Conservation (phyloP, 768 basidiomycete genomes). For the Amyloporia xantha region DNA sequence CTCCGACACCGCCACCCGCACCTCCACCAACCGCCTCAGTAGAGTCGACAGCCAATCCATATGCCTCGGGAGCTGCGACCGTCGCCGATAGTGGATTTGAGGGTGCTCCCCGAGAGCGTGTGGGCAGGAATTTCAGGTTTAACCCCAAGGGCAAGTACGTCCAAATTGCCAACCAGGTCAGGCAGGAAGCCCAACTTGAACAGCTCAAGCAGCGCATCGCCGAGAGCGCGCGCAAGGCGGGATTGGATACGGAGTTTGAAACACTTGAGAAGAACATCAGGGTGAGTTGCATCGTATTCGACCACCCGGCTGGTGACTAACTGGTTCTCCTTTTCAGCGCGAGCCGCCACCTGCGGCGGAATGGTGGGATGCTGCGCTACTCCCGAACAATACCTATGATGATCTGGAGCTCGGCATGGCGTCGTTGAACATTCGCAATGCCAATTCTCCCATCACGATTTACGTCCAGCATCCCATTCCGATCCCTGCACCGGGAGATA, state of each 20-base stretch:
- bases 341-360: constrained; percentile 84
- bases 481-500: constrained; percentile 86
- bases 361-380: constrained; percentile 93
- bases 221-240: constrained; percentile 88
- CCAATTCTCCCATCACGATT: constrained; percentile 73
- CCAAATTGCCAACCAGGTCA: constrained; percentile 60
- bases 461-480: constrained; percentile 98
- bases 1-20: constrained; percentile 51
- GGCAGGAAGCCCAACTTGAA: constrained; percentile 77
- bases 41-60: constrained; percentile 64
- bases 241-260: constrained; percentile 88
- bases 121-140: constrained; percentile 71
- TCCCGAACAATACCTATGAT: constrained; percentile 75
- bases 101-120: constrained; percentile 65
- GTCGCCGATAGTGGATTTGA: constrained; percentile 63
- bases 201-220: constrained; percentile 90
- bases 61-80: constrained; percentile 45
- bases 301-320: neutral
- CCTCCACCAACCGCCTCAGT: constrained; percentile 30
- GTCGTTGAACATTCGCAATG: constrained; percentile 55
- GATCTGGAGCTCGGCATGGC: constrained; percentile 58
- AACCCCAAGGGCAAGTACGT: constrained; percentile 92
- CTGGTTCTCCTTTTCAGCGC: constrained; percentile 39
- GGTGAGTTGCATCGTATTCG: constrained; percentile 36
- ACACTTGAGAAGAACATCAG: constrained; percentile 85